phyloP scores from a whole-genome alignment of 108 stramenopile species.

The Nitzschia sp. region DNA sequence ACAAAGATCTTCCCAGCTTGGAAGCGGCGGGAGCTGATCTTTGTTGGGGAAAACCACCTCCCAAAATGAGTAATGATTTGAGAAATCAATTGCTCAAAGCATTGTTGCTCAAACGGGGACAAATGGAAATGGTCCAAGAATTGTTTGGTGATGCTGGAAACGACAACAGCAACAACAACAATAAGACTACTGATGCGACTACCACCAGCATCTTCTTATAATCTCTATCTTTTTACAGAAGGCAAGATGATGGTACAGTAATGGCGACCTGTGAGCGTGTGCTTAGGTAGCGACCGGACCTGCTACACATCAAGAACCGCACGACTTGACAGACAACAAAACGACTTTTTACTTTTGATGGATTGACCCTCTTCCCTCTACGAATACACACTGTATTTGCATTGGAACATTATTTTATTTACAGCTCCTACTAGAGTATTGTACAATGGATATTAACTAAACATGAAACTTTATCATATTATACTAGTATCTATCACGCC shows the following conservation, averaged over 20 bases:
- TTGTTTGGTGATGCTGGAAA: conserved; percentile 14
- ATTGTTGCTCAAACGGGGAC: conserved; percentile 46
- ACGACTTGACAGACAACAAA: too few species aligned
- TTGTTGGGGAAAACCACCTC: conserved; percentile 70
- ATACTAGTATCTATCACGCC: not conserved
- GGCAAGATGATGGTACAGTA: too few species aligned
- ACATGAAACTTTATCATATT: not conserved
- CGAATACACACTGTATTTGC: conserved; percentile 7
- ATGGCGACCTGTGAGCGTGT: too few species aligned
- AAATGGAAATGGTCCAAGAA: not conserved
- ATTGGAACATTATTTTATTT: too few species aligned
- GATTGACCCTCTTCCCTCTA: not conserved
- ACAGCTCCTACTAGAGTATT: not conserved
- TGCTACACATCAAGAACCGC: too few species aligned
- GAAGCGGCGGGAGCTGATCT: conserved; percentile 54
- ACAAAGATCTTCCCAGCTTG: conserved; percentile 40
- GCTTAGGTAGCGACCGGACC: too few species aligned
- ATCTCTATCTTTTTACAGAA: too few species aligned
- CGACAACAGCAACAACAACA: not conserved
- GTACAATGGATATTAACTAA: not conserved
- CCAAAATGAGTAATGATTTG: conserved; percentile 45
- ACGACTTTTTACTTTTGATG: not conserved
- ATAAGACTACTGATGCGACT: too few species aligned
- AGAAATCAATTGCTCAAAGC: conserved; percentile 44
- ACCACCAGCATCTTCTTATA: too few species aligned